A percentile compares a stretch with the other conserved stretches of the same genome.
Conservation (phyloP, 169 alveolate genomes). For the Babesia divergens region DNA sequence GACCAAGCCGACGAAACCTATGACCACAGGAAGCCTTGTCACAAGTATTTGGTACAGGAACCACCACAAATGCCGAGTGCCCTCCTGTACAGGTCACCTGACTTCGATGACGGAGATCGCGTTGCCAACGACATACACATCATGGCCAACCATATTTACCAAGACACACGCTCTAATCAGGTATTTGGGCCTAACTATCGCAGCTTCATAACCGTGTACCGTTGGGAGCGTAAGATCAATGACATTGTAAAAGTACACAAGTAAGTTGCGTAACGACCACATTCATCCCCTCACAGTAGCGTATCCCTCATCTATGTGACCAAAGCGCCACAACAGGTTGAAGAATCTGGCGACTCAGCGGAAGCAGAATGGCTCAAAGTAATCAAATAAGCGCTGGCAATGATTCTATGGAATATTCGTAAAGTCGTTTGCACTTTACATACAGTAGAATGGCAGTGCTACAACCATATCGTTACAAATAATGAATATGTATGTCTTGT, state of each 20-base stretch:
- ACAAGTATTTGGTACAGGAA: conserved; percentile 33
- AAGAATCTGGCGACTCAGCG: background rate
- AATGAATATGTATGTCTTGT: too few species aligned
- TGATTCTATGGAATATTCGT: too few species aligned
- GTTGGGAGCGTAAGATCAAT: conserved; percentile 32
- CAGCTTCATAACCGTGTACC: conserved; percentile 45
- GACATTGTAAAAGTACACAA: background rate
- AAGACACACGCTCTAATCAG: conserved; percentile 9
- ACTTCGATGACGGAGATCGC: conserved; percentile 39
- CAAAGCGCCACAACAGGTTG: background rate
- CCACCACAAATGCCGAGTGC: conserved; percentile 40
- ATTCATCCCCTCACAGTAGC: conserved; percentile 1
- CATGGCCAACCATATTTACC: conserved; percentile 54
- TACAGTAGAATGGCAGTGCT: too few species aligned
- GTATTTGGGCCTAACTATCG: conserved; percentile 26
- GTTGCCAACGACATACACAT: conserved; percentile 49
- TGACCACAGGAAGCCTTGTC: conserved; percentile 29
- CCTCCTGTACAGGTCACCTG: conserved; percentile 52
- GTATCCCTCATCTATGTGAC: conserved; percentile 16
- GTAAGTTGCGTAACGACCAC: background rate
- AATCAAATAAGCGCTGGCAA: too few species aligned
- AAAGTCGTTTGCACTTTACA: too few species aligned
- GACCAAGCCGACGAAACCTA: background rate
- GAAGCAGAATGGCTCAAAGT: conserved; percentile 10
- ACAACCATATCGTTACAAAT: too few species aligned